Evolutionary conservation across 768 basidiomycete species (phyloP).

Genomic region (Russula virescens): DNA sequence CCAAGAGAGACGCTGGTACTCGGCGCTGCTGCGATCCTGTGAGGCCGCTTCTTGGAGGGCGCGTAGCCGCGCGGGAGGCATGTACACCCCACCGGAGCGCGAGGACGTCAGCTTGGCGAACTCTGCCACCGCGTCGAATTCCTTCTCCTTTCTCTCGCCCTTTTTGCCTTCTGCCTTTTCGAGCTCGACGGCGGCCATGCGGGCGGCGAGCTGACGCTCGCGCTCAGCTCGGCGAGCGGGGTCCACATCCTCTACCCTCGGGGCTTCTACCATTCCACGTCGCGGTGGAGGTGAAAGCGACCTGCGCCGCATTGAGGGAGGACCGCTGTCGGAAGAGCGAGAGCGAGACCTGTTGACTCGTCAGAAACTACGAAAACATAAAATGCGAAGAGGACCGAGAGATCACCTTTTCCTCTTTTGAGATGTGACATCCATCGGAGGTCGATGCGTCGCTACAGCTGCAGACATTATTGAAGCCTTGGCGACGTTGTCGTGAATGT

Average conservation of each 20-base stretch:
- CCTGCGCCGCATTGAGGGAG: slow-evolving; percentile 40
- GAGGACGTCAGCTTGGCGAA: slow-evolving; percentile 81
- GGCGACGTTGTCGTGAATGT: slow-evolving; percentile 3
- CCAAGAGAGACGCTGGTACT: slow-evolving; percentile 96
- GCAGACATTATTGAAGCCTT: slow-evolving; percentile 11
- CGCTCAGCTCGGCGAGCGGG: slow-evolving; percentile 70
- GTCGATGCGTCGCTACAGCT: slow-evolving; percentile 1
- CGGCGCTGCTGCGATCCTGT: slow-evolving; percentile 74
- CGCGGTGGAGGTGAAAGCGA: slow-evolving; percentile 36
- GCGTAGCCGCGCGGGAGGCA: slow-evolving; percentile 89
- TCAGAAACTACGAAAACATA: neutral
- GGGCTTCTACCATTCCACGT: slow-evolving; percentile 34
- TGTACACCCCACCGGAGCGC: slow-evolving; percentile 90
- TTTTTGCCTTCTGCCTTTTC: slow-evolving; percentile 45
- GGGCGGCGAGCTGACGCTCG: slow-evolving; percentile 71
- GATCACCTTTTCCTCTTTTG: slow-evolving; percentile 23
- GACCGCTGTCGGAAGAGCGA: slow-evolving; percentile 32
- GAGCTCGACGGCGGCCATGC: slow-evolving; percentile 63
- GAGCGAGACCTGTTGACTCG: slow-evolving; percentile 31
- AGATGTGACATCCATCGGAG: neutral
- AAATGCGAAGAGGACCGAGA: neutral
- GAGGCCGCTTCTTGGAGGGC: slow-evolving; percentile 83
- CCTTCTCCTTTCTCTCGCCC: slow-evolving; percentile 34
- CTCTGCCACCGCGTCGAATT: slow-evolving; percentile 74
- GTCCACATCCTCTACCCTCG: slow-evolving; percentile 64